These are phyloP conservation scores for Phialophora macrospora DNA, from an alignment of 2,329 filamentous ascomycete species.

Conservation along the genomic window DNA sequence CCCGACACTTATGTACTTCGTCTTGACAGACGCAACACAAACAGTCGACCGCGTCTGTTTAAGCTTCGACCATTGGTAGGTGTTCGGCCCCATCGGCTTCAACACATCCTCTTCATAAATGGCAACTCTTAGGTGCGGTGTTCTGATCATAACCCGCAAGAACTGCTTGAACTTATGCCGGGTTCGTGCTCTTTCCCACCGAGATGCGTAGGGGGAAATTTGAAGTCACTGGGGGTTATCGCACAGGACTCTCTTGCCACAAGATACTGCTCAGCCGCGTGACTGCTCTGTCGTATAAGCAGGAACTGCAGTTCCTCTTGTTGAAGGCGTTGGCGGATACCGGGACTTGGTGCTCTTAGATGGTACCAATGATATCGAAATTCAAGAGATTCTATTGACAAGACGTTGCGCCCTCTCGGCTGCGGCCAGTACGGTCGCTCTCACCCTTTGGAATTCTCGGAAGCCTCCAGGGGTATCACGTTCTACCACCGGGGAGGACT, in stretches of 20 bases:
- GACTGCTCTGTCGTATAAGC: not conserved
- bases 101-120: not conserved
- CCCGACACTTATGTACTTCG: too few species aligned
- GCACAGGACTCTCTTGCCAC: not conserved
- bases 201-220: not conserved
- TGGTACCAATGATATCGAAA: too few species aligned
- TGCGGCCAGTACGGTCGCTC: too few species aligned
- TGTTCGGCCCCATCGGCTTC: not conserved
- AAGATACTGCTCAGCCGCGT: not conserved
- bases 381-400: too few species aligned
- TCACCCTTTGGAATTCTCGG: too few species aligned
- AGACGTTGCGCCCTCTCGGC: too few species aligned
- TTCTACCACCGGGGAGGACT: too few species aligned
- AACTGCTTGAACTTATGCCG: constrained; percentile 6
- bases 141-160: not conserved
- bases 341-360: too few species aligned
- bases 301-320: not conserved
- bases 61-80: not conserved
- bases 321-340: not conserved
- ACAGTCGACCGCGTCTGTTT: not conserved
- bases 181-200: not conserved
- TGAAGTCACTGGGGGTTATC: not conserved
- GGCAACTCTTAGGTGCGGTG: not conserved
- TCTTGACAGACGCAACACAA: not conserved
- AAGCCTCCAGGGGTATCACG: too few species aligned